Conservation (phyloP, 1,284 basidiomycete genomes). For the Prillingera fragicola region DNA sequence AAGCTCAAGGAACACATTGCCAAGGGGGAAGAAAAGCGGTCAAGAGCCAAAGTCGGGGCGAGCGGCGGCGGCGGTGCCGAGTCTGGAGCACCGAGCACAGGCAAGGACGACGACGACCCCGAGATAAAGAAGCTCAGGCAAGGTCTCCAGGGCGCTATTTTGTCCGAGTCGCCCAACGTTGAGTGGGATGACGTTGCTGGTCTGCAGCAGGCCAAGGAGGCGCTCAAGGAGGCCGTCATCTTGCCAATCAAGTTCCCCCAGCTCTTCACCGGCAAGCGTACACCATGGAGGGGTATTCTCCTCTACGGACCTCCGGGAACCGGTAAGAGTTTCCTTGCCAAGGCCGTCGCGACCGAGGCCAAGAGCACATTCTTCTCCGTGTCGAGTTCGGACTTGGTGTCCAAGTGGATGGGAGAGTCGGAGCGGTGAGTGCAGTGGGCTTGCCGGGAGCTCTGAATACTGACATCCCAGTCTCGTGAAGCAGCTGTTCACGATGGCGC, state of each 20-base stretch:
- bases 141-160: slow-evolving; percentile 78
- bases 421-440: slow-evolving; percentile 62
- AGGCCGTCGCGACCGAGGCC: slow-evolving; percentile 97
- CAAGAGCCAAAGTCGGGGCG: slow-evolving; percentile 70
- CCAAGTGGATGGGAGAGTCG: slow-evolving; percentile 99
- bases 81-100: slow-evolving; percentile 60
- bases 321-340: slow-evolving; percentile 88
- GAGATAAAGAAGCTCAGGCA: slow-evolving; percentile 93
- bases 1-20: slow-evolving; percentile 79
- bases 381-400: slow-evolving; percentile 89
- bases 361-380: slow-evolving; percentile 99
- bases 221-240: slow-evolving; percentile 97
- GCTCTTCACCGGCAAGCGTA: slow-evolving; percentile 95
- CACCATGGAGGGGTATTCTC: slow-evolving; percentile 92
- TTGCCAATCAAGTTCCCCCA: slow-evolving; percentile 98
- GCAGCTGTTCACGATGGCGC: slow-evolving; percentile 92
- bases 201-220: slow-evolving; percentile 87
- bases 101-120: slow-evolving; percentile 74
- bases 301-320: slow-evolving; percentile 94
- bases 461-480: slow-evolving; percentile 71
- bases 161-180: slow-evolving; percentile 92
- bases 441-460: neutral
- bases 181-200: slow-evolving; percentile 98
- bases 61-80: slow-evolving; percentile 61
- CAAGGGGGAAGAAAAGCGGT: slow-evolving; percentile 61